Evolutionary conservation across 306 rosid genomes (phyloP), one percentile per base, ranked within the genome.

Genomic region (Mimosa bimucronata): DNA sequence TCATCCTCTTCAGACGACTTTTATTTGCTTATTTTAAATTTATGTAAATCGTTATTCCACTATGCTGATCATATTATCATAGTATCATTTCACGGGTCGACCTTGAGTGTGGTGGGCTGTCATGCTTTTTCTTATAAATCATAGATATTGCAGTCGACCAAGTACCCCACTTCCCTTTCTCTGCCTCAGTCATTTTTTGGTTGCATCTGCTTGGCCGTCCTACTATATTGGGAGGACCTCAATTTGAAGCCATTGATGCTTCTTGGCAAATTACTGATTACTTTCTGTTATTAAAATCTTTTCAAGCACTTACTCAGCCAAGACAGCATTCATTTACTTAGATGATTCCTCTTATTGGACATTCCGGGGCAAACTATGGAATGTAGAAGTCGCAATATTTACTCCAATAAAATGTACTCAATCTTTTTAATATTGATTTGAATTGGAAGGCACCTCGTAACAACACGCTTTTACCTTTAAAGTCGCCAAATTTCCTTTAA

Each of bases 21-120:
- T 70, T 42, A 41, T 67, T 83, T 46, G 1, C 23, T 66, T 58
- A 21, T 55, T 19, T 62, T 74, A 18, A 50, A 67, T 44, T 41
- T 10, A 53, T 38, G 21, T 48, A 15, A 14, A 67, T 74, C n/a
- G 2, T 15, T 29, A 11, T 28, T 66, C 16, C 40, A 34, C 65
- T 77, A 2, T 48, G 46, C 64, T 79, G 10, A 53, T 26, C 23
- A 9, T 77, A 60, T 46, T 75, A 14, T 30, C 74, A 34, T 70
- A 21, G 34, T 79, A 68, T 62, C 48, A 25, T 71, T 80, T 4
- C 41, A 66, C 60, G 53, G 78, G 77, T 86, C 85, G 55, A 71
- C 65, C 75, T 70, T 55, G 9, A 65, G 60, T 80, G 42, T 71
- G 34, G 2, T 77, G 40, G 71, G 65, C 74, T 85, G 60, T 21